phyloP scores from a whole-genome alignment of 176 grass and related monocot species.

The Areca catechu region DNA sequence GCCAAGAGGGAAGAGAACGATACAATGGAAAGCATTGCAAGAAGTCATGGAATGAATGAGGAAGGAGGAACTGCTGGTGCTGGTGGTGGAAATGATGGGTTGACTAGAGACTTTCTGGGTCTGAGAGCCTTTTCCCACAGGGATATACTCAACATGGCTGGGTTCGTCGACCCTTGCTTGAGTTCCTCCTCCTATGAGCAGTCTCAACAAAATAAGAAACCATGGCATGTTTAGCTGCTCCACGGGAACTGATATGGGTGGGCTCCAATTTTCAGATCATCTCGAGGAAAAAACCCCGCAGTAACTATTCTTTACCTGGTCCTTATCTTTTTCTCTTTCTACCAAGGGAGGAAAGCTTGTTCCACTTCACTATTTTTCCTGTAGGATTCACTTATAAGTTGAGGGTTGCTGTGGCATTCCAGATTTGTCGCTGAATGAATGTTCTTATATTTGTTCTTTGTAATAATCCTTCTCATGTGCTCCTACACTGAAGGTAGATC shows the following conservation, averaged over 20 bases:
- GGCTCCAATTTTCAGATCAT: too few species aligned
- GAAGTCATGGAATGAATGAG: slow-evolving; percentile 23
- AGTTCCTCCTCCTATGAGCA: slow-evolving; percentile 48
- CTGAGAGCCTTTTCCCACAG: slow-evolving; percentile 66
- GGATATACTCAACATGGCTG: slow-evolving; percentile 72
- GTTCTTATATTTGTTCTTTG: not conserved
- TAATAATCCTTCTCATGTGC: not conserved
- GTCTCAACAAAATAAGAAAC: slow-evolving; percentile 44
- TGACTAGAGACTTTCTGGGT: slow-evolving; percentile 87
- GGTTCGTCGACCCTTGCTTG: slow-evolving; percentile 62
- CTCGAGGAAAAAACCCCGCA: too few species aligned
- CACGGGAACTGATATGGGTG: not conserved
- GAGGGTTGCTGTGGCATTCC: not conserved
- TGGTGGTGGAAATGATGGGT: slow-evolving; percentile 20
- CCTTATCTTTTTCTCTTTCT: not conserved
- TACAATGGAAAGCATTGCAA: slow-evolving; percentile 5
- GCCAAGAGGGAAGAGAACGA: not conserved
- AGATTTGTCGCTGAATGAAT: too few species aligned
- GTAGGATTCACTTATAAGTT: slow-evolving; percentile 1
- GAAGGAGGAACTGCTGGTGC: slow-evolving; percentile 19
- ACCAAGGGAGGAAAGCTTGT: not conserved
- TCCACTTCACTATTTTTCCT: not conserved
- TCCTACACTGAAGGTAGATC: slow-evolving; percentile 1
- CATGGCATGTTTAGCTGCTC: slow-evolving; percentile 46
- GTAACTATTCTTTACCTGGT: too few species aligned